Base-by-base conservation (phyloP, 1,284 basidiomycete genomes). In the Leccinum insolens region DNA sequence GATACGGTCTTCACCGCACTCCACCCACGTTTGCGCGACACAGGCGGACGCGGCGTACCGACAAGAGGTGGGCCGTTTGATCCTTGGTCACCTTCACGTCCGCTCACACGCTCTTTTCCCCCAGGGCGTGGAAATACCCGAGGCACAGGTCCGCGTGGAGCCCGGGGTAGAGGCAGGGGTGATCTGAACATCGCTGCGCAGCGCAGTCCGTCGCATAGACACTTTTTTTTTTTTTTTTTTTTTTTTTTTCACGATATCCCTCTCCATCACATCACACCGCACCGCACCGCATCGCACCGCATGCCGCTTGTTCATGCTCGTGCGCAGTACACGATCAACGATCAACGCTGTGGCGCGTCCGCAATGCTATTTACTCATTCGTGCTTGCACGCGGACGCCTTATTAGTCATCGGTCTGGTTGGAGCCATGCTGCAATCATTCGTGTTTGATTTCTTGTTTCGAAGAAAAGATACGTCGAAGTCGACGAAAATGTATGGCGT, bases 11-110 rank as follows among this genome's bases (percentile, higher is more conserved):
- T 22, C 22, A 15, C n/a, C 15, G 46, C 61, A 52, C 28, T 20
- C 20, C 1, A 22, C 59, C 61, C 52, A 44, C 46, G 44, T 68
- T 46, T 14, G 15, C 20, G 22, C 34, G n/a, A 37, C 61, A 1
- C 66, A 73, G 70, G 72, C 80, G 85, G 84, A 68, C 84, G 86
- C 46, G 85, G 87, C 44, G 70, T 70, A 59, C 76, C 78, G 69
- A 3, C 75, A 67, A 77, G 84, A 80, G 85, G 85, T 84, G 14
- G 7, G 68, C 62, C 31, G 2, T 28, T 37, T 25, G 20, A 9
- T 55, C 41, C 17, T 4, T 49, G 20, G 4, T 44, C 44, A 37
- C 22, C n/a, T 22, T 46, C 22, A 28, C 52, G 12, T 44, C 65
- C 65, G 62, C 59, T 14, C 57, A 7, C 55, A 58, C 9, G 9